Evolutionary conservation across 352 stramenopile genomes (phyloP).

Genomic region (Globisporangium emineosum): DNA sequence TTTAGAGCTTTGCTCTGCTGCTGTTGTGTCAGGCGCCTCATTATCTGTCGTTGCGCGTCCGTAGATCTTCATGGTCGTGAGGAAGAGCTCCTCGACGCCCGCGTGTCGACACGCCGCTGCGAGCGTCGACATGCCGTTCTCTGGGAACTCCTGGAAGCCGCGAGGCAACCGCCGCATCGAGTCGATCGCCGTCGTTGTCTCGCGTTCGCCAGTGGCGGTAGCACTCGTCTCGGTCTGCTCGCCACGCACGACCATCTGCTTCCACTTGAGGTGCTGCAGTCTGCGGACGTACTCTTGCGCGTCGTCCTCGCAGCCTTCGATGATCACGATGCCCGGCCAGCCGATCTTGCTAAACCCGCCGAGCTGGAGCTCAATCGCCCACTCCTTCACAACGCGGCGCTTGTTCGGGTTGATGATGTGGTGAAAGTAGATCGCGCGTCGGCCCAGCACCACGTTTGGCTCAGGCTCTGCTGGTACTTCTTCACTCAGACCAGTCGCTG

Average conservation of each 20-base stretch:
- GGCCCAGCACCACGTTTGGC: slow-evolving; percentile 26
- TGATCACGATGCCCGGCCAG: slow-evolving; percentile 75
- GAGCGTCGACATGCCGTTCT: slow-evolving; percentile 64
- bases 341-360: slow-evolving; percentile 79
- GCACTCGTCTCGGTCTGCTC: slow-evolving; percentile 55
- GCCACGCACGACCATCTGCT: slow-evolving; percentile 78
- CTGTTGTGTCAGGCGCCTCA: neutral
- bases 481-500: neutral
- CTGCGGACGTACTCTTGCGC: slow-evolving; percentile 69
- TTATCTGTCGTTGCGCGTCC: slow-evolving; percentile 8
- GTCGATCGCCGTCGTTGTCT: slow-evolving; percentile 21
- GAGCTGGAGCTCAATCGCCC: slow-evolving; percentile 61
- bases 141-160: slow-evolving; percentile 55
- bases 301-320: slow-evolving; percentile 52
- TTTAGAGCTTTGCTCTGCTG: neutral
- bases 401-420: slow-evolving; percentile 80
- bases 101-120: slow-evolving; percentile 41
- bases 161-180: slow-evolving; percentile 32
- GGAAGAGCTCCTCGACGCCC: slow-evolving; percentile 65
- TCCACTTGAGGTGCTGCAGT: slow-evolving; percentile 74
- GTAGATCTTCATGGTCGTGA: slow-evolving; percentile 84
- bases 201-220: neutral
- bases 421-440: slow-evolving; percentile 81
- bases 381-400: slow-evolving; percentile 66
- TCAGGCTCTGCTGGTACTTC: neutral